Evolutionary conservation across 257 asterid species (phyloP).

Genomic region (Rehmannia glutinosa): DNA sequence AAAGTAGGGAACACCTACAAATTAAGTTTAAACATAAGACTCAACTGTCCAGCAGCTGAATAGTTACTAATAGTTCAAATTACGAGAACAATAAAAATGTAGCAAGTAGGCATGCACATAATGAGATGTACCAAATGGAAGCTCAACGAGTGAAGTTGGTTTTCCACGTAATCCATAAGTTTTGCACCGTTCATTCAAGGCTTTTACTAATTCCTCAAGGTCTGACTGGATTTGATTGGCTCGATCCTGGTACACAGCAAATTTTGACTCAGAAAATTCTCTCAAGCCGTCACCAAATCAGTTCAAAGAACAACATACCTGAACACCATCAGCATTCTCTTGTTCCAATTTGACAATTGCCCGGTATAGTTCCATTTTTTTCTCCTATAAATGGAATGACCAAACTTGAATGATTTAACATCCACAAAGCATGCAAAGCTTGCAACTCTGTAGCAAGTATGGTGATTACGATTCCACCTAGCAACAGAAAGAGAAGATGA

Average conservation of each 20-base stretch:
- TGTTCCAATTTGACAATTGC: conserved; percentile 85
- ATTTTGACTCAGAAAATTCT: conserved; percentile 16
- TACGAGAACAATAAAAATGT: neutral
- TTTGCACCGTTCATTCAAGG: conserved; percentile 89
- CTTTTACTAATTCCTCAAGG: conserved; percentile 78
- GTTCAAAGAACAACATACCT: conserved; percentile 44
- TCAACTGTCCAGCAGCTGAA: neutral
- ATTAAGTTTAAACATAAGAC: neutral
- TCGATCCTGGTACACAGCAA: conserved; percentile 55
- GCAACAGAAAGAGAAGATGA: conserved; percentile 7
- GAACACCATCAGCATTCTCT: conserved; percentile 55
- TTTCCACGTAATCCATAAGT: conserved; percentile 91
- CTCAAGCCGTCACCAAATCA: conserved; percentile 16
- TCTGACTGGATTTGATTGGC: conserved; percentile 65
- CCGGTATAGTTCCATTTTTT: conserved; percentile 86
- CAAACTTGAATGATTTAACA: conserved; percentile 16
- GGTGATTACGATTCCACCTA: neutral
- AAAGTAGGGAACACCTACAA: neutral
- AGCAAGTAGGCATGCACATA: neutral
- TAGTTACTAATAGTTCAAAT: conserved; percentile 5
- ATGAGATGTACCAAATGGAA: conserved; percentile 75
- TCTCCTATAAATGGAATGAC: conserved; percentile 48
- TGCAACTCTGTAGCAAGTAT: conserved; percentile 2
- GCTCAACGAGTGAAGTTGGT: conserved; percentile 76
- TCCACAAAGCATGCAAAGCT: conserved; percentile 20